Evolutionary conservation across 2,329 filamentous ascomycete species (phyloP), one percentile per base, ranked within the genome.

Genomic region (Trichoderma hamatum): DNA sequence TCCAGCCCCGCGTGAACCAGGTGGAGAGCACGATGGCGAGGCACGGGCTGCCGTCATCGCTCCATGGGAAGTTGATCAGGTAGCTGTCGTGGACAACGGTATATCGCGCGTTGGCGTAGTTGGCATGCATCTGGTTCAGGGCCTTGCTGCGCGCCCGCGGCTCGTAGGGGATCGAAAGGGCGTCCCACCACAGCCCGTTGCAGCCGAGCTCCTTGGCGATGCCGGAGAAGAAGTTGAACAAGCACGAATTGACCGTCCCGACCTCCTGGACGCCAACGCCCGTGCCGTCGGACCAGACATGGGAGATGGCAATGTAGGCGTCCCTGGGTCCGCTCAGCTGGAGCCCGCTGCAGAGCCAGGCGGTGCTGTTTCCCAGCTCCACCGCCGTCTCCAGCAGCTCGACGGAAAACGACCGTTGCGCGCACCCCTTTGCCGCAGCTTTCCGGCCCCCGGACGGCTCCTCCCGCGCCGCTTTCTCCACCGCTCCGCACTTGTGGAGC

Each of bases 111-210:
- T 67, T 28, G 19, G 55, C 39, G 56, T 77, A 77, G 64, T 75
- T 77, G 11, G 30, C 28, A 26, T 77, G 71, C 70, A 78, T 76
- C 0, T 28, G 46, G 56, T 52, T 58, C 13, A 77, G 70, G 0
- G 73, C 74, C 52, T 70, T 67, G 4, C 13, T 69, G 24, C 73
- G 72, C 7, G 71, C 70, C 4, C 51, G 58, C 26, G 70, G 68
- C 10, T 72, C 71, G 16, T 54, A 60, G 13, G 76, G 75, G 51
- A 77, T 73, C n/a, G 72, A 76, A 4, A 77, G 68, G 3, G 75
- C 73, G 67, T 77, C 76, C 76, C 76, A 78, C 76, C 75, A 78
- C 14, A 77, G 74, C 11, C 76, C 76, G 28, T 73, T 59, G 52
- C 74, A 77, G 5, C 71, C 34, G 5, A 75, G 72, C 7, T 61